Evolutionary conservation across 805 yeast genomes (phyloP), one percentile per base, ranked within the genome.

Genomic region (Cyberlindnera galapagoensis): DNA sequence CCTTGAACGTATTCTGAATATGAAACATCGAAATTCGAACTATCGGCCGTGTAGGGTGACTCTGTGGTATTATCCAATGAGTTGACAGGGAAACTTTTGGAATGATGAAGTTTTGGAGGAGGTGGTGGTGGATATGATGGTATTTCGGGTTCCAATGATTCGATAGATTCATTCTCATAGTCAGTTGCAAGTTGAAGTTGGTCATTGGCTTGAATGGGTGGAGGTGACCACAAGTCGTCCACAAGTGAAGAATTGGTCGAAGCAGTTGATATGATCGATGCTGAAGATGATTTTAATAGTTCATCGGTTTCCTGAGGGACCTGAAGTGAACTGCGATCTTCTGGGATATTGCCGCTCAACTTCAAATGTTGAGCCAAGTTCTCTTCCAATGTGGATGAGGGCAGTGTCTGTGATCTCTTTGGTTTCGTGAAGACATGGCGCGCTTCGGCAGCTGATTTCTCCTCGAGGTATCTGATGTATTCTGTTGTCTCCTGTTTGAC

Each of bases 151-250:
- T 36, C 37, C 10, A 33, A 2, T 28, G 33, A 31, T 8, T 49
- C 54, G 3, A 30, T 21, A 3, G 49, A 42, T 6, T 21, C 36
- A 28, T 34, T 33, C 17, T 47, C 44, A 26, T 38, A 32, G n/a
- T 44, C 49, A n/a, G 48, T 27, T 1, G 57, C 60, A 8, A 62
- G 39, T 34, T 55, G 46, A 18, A 63, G 40, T 30, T 61, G 65
- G 35, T 62, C 66, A 26, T 58, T 55, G 4, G 68, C 64, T 24
- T 57, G 60, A 5, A 61, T 33, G 10, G 51, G 44, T 3, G 68
- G 68, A 2, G 67, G 65, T 1, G 50, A 50, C 67, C 67, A 63
- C 25, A 59, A 37, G 8, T 49, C 44, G 14, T 51, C 58, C 5
- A 49, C 51, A 2, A 36, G 13, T 1, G 45, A 43, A 0, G 51